These are phyloP conservation scores for Aphanomyces astaci DNA, from an alignment of 352 stramenopile species.

Conservation along the genomic window DNA sequence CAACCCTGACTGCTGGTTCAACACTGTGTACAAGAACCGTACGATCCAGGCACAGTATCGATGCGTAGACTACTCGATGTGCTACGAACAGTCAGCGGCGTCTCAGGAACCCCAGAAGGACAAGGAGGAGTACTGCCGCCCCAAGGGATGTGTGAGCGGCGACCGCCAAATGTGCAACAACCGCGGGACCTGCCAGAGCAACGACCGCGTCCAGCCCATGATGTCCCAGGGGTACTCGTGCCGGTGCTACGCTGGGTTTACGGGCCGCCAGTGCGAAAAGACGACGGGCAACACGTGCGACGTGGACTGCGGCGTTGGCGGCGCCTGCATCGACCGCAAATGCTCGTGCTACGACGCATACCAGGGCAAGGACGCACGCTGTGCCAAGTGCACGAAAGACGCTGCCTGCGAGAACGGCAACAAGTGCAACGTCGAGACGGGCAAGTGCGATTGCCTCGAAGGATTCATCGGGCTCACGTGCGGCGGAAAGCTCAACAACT, in stretches of 20 bases:
- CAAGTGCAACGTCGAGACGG: conserved; percentile 41
- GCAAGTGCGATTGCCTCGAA: conserved; percentile 34
- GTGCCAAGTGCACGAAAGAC: conserved; percentile 44
- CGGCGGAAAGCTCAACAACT: conserved; percentile 27
- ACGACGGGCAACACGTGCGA: conserved; percentile 36
- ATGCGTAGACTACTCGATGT: conserved; percentile 20
- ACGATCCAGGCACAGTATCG: conserved; percentile 10
- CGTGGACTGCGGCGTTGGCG: conserved; percentile 43
- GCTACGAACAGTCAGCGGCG: conserved; percentile 7
- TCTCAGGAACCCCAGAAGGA: not conserved
- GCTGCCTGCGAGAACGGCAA: conserved; percentile 47
- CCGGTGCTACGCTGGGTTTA: conserved; percentile 42
- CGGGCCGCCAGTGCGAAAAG: conserved; percentile 42
- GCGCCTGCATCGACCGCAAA: conserved; percentile 36
- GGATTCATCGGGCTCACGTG: conserved; percentile 40
- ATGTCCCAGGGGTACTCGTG: conserved; percentile 39
- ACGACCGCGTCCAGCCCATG: conserved; percentile 5
- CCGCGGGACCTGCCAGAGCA: conserved; percentile 54
- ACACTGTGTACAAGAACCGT: not conserved
- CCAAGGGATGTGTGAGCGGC: conserved; percentile 14
- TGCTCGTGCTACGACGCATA: conserved; percentile 43
- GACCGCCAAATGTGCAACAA: conserved; percentile 35
- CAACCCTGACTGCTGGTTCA: conserved; percentile 18
- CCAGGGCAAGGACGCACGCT: conserved; percentile 41
- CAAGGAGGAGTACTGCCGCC: conserved; percentile 19